Evolutionary conservation across 805 yeast species (phyloP).

Genomic region (Schwanniomyces pseudopolymorphus): DNA sequence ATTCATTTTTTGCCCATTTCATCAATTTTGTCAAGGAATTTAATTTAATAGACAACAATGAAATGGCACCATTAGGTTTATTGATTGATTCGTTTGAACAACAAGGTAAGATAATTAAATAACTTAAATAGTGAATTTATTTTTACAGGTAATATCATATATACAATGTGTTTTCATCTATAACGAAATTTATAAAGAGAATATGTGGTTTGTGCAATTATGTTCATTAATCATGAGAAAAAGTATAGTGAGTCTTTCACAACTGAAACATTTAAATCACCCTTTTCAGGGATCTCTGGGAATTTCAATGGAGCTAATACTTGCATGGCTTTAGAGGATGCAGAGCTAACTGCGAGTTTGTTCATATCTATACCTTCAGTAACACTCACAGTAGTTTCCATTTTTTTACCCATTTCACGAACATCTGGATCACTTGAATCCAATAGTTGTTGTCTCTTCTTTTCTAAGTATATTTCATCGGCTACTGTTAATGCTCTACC

Average conservation of each 20-base stretch:
- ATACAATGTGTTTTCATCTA: constrained; percentile 2
- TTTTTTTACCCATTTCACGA: constrained; percentile 47
- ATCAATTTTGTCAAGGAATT: constrained; percentile 85
- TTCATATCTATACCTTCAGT: constrained; percentile 33
- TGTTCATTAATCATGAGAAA: constrained; percentile 44
- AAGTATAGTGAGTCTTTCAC: constrained; percentile 78
- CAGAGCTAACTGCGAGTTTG: constrained; percentile 18
- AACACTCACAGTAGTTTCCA: constrained; percentile 72
- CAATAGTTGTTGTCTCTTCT: constrained; percentile 55
- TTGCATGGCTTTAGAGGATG: constrained; percentile 29
- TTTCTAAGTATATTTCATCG: constrained; percentile 76
- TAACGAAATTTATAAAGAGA: background rate
- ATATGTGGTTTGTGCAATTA: constrained; percentile 4
- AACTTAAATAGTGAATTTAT: background rate
- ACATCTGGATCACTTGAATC: constrained; percentile 51
- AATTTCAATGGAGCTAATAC: constrained; percentile 67
- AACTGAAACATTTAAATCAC: constrained; percentile 75
- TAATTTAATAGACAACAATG: constrained; percentile 73
- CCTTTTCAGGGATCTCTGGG: constrained; percentile 76
- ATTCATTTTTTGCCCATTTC: constrained; percentile 93
- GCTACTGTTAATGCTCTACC: constrained; percentile 59
- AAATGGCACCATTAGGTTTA: constrained; percentile 73
- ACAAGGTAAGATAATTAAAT: constrained; percentile 74
- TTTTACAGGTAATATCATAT: background rate
- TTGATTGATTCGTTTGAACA: constrained; percentile 77